Base-by-base conservation (phyloP, 805 yeast genomes). In the Teunomyces panamensis region DNA sequence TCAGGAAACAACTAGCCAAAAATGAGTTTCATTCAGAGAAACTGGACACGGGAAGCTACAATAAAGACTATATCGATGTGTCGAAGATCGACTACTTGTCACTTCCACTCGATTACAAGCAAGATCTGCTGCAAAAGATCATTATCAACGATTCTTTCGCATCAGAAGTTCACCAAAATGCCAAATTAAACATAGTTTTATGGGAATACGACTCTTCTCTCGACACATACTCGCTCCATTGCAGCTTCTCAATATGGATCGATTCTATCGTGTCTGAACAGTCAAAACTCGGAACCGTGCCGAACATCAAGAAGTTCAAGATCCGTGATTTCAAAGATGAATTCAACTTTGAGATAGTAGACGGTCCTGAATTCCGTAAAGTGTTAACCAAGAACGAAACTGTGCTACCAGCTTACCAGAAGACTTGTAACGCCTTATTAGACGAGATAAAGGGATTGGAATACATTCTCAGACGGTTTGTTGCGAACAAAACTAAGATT, bases 321-420 rank as follows among this genome's bases (percentile, higher is more conserved):
- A 37, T 50, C 7, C 37, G 43, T 2, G 64, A 65, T 28, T 63
- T 59, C 45, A 59, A 66, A 39, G 59, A 52, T 32, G 69, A 60
- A 4, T 72, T 69, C 48, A 59, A 52, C 30, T 71, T 71, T 47
- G 62, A 57, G 32, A 56, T 69, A 13, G 73, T 71, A 41, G 78
- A 73, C 51, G 78, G 78, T 0, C 78, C 78, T 4, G 74, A 71
- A 43, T 72, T 73, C 45, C 53, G 78, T 26, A 64, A 56, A 16
- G 49, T 64, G 4, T 57, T 73, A 35, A 52, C 51, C 6, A 55
- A 52, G n/a, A 67, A 68, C 48, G 77, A 73, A 50, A 48, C 56
- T 10, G 50, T 54, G 3, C 49, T 69, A 5, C 71, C 73, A 0
- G 39, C 45, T 7, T 63, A 68, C 46, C 64, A 59, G 36, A 60